These are phyloP conservation scores for Pestalotiopsis sp. DNA, from an alignment of 2,329 filamentous ascomycete species.

Conservation along the genomic window DNA sequence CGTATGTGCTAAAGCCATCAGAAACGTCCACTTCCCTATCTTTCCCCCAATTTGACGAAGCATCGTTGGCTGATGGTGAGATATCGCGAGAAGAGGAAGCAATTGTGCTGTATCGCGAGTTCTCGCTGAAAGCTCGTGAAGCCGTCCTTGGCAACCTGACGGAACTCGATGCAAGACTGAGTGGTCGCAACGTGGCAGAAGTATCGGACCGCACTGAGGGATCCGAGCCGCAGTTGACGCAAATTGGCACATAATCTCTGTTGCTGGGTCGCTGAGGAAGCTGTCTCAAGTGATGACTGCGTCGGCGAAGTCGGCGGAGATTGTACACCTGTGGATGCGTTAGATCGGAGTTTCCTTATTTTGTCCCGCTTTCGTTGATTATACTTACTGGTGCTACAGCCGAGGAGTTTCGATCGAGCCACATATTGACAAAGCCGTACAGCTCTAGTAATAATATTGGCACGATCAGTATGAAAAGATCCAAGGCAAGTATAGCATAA, in stretches of 20 bases:
- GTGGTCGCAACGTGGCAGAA: not conserved
- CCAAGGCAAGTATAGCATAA: not conserved
- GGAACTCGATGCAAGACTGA: not conserved
- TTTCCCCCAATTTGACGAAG: not conserved
- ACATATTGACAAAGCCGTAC: not conserved
- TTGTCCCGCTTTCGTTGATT: not conserved
- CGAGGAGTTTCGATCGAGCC: not conserved
- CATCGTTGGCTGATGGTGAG: not conserved
- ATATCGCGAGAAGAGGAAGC: not conserved
- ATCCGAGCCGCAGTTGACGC: slow-evolving; percentile 6
- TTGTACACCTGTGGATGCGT: not conserved
- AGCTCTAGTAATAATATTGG: not conserved
- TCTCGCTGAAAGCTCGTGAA: not conserved
- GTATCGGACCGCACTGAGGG: not conserved
- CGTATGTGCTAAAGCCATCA: not conserved
- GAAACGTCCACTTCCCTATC: not conserved
- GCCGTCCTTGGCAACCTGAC: not conserved
- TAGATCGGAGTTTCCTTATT: not conserved
- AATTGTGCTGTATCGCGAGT: not conserved
- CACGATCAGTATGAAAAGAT: not conserved
- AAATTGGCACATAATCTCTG: not conserved
- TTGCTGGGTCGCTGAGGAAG: not conserved
- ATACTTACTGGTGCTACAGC: not conserved
- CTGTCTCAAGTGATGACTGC: not conserved
- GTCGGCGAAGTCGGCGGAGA: slow-evolving; percentile 7